Evolutionary conservation across 257 asterid species (phyloP).

Genomic region (Phtheirospermum japonicum): DNA sequence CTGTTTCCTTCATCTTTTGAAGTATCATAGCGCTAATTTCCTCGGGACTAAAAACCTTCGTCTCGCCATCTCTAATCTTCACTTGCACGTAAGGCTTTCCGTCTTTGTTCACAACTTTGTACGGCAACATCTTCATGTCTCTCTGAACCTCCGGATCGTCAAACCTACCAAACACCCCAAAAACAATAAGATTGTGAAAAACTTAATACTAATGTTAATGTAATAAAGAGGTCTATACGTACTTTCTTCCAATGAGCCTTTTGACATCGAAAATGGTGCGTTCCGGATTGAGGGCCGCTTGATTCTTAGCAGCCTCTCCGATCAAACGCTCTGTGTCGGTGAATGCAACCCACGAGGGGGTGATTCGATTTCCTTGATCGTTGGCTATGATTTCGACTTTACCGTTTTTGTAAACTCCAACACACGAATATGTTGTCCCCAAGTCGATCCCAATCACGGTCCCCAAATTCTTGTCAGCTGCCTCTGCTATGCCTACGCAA

Average conservation of each 20-base stretch:
- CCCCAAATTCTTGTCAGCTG: neutral
- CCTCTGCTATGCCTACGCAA: neutral
- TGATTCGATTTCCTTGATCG: slow-evolving; percentile 55
- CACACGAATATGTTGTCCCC: slow-evolving; percentile 49
- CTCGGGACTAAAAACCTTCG: slow-evolving; percentile 53
- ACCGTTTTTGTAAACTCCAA: slow-evolving; percentile 46
- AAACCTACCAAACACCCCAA: slow-evolving; percentile 44
- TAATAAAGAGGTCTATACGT: no score
- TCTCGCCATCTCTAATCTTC: slow-evolving; percentile 42
- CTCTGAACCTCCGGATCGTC: slow-evolving; percentile 53
- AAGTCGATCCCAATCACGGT: slow-evolving; percentile 48
- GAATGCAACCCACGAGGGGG: slow-evolving; percentile 58
- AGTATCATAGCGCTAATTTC: slow-evolving; percentile 57
- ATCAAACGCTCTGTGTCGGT: neutral
- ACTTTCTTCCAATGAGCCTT: slow-evolving; percentile 52
- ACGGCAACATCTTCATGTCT: slow-evolving; percentile 51
- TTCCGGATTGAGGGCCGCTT: slow-evolving; percentile 42
- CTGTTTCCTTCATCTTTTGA: slow-evolving; percentile 50
- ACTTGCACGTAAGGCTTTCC: slow-evolving; percentile 53
- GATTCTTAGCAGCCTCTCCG: slow-evolving; percentile 43
- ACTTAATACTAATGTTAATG: no score
- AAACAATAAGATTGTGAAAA: no score
- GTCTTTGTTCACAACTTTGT: slow-evolving; percentile 46
- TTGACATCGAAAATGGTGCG: slow-evolving; percentile 55
- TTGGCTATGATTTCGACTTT: slow-evolving; percentile 50